A percentile compares a stretch with the other conserved stretches of the same genome.
These are phyloP conservation scores for Penicillium sp. DNA, from an alignment of 2,329 filamentous ascomycete species.

Conservation along the genomic window DNA sequence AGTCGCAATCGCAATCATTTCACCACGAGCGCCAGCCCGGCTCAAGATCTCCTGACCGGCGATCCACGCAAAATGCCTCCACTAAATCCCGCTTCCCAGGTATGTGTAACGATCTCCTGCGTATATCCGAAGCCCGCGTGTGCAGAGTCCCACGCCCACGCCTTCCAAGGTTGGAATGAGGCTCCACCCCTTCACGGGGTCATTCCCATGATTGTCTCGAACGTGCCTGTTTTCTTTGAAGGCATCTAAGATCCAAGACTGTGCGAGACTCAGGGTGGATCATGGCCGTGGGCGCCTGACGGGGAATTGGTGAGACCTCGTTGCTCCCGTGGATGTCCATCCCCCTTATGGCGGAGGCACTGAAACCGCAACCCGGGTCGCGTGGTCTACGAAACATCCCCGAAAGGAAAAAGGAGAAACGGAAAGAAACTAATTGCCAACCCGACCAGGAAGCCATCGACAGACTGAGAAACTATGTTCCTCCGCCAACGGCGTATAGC, in stretches of 20 bases:
- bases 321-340: conserved; percentile 21
- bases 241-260: neutral
- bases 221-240: neutral
- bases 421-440: neutral
- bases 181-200: neutral
- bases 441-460: conserved; percentile 50
- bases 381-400: conserved; percentile 1
- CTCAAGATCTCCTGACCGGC: neutral
- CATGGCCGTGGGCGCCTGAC: neutral
- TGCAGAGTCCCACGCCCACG: neutral
- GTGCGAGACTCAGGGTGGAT: no score
- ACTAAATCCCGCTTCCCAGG: conserved; percentile 26
- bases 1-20: neutral
- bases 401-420: neutral
- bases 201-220: no score
- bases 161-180: neutral
- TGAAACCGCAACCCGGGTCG: conserved; percentile 15
- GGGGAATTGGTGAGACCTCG: neutral
- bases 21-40: neutral
- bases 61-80: conserved; percentile 21
- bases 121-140: conserved; percentile 11
- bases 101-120: conserved; percentile 16
- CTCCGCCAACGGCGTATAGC: conserved; percentile 58
- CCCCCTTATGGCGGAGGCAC: conserved; percentile 9
- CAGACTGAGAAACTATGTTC: conserved; percentile 55